These are phyloP conservation scores for Margaritispora aquatica DNA, from an alignment of 495 filamentous ascomycete genomes.

Conservation along the genomic window DNA sequence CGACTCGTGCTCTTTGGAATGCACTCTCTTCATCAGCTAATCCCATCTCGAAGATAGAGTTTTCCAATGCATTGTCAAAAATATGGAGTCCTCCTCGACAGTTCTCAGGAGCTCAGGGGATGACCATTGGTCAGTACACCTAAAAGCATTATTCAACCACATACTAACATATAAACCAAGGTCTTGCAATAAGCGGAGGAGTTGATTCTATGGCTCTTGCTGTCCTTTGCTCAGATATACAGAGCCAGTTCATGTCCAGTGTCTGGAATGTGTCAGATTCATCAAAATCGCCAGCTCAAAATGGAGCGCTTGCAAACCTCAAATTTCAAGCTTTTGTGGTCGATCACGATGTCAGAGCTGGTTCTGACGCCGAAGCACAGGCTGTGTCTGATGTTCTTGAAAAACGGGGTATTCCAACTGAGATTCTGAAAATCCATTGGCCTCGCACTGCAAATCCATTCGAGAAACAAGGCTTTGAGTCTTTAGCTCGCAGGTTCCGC, in stretches of 20 bases:
- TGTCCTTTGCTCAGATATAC: slow-evolving; percentile 53
- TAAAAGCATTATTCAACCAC: neutral
- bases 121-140: neutral
- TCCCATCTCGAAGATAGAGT: slow-evolving; percentile 11
- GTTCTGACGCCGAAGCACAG: slow-evolving; percentile 61
- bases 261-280: neutral
- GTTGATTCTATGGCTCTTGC: slow-evolving; percentile 96
- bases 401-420: slow-evolving; percentile 34
- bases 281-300: neutral
- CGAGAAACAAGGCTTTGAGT: slow-evolving; percentile 64
- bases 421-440: slow-evolving; percentile 49
- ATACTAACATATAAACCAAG: slow-evolving; percentile 33
- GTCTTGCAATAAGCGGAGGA: slow-evolving; percentile 83
- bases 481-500: slow-evolving; percentile 64
- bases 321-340: slow-evolving; percentile 64
- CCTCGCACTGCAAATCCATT: slow-evolving; percentile 29
- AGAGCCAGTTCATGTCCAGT: slow-evolving; percentile 10
- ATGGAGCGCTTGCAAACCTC: slow-evolving; percentile 1
- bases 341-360: slow-evolving; percentile 67
- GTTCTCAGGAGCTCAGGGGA: neutral
- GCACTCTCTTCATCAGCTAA: neutral
- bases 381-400: slow-evolving; percentile 49
- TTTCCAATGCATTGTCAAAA: slow-evolving; percentile 6
- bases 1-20: neutral
- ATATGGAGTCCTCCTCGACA: neutral